Conservation (phyloP, 139 green algal genomes). For the Volvox africanus region DNA sequence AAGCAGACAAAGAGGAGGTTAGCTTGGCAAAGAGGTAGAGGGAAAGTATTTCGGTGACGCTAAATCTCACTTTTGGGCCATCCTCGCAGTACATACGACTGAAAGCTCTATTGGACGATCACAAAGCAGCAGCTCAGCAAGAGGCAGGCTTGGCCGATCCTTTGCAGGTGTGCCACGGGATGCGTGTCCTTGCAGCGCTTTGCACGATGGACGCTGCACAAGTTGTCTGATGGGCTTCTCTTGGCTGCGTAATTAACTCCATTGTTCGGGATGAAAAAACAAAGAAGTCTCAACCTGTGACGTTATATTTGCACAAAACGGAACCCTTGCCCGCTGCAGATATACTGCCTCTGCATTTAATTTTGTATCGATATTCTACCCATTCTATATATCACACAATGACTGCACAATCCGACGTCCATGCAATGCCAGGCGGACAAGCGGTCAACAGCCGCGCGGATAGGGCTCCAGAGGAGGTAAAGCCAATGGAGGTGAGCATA, state of each 20-base stretch:
- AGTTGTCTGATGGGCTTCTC: background rate
- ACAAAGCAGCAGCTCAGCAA: background rate
- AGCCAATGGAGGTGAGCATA: conserved; percentile 58
- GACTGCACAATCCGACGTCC: background rate
- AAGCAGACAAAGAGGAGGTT: conserved; percentile 90
- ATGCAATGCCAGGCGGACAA: conserved; percentile 40
- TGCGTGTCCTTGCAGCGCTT: no score
- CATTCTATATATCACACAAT: no score
- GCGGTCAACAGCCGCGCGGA: conserved; percentile 52
- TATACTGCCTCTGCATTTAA: no score
- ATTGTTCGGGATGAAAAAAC: background rate
- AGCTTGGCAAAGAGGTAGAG: background rate
- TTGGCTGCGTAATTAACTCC: background rate
- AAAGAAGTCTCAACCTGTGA: no score
- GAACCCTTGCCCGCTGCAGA: no score
- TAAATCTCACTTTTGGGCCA: background rate
- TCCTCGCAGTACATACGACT: conserved; percentile 31
- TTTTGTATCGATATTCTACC: no score
- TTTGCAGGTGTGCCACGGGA: background rate
- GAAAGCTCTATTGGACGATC: conserved; percentile 36
- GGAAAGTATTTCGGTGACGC: background rate
- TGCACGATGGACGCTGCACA: no score
- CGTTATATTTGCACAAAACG: no score
- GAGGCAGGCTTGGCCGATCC: conserved; percentile 24
- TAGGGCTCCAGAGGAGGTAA: conserved; percentile 63